Base-by-base conservation (phyloP, 2,329 filamentous ascomycete species). In the Boeremia lycopersici region DNA sequence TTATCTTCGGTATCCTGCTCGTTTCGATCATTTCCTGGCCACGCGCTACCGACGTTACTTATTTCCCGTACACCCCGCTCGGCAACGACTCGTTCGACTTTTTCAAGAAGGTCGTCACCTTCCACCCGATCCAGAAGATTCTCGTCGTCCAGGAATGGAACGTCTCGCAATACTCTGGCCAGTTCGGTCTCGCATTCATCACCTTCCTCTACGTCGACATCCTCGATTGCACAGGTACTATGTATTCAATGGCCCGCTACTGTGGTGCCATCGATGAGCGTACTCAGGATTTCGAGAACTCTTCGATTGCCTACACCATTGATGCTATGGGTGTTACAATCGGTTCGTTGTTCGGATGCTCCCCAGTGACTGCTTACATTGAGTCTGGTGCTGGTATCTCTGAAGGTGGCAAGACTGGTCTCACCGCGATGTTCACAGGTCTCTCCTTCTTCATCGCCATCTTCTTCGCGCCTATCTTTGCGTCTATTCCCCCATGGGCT, bases 121-220 rank as follows among this genome's bases (percentile, higher is more conserved):
- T 96, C 79, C 90, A 93, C 70, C 83, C 86, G 6, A 96, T 96
- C 70, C 71, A 82, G 57, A 82, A 84, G 43, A 87, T 84, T 4
- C 81, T 96, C 12, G 83, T 81, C 30, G 90, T 87, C 1, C 89
- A 91, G 69, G 78, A 91, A 53, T 96, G 90, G 88, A 78, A 89
- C 63, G 79, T 96, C 23, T 77, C 81, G 7, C 80, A 80, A 4
- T 86, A 91, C 53, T 86, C 88, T 10, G 85, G 85, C 3, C 87
- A 95, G 68, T 96, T 96, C 68, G 89, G 88, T 26, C 81, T 95
- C 44, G 91, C 91, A 0, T 86, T 96, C 60, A 87, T 96, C 73
- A 96, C 91, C 2, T 96, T 96, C 77, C 81, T 96, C 19, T 96
- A 96, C 68, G 91, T 96, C 61, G 91, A 96, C 68, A 93, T 96